phyloP scores from a whole-genome alignment of 345 rosid genomes.

The Rhizophora apiculata region DNA sequence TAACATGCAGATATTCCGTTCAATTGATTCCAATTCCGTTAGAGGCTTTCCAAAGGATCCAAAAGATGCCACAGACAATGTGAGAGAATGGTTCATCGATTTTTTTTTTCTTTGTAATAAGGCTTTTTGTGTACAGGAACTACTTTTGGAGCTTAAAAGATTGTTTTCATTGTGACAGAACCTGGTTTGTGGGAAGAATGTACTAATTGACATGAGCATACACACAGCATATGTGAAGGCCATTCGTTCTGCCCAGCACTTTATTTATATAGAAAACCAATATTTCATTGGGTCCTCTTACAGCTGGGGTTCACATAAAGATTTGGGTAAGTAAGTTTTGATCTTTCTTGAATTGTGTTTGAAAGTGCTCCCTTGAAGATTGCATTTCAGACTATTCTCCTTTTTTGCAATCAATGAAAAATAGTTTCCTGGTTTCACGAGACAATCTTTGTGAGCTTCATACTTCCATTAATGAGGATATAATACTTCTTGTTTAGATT shows the following conservation, averaged over 20 bases:
- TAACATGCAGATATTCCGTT: conserved; percentile 70
- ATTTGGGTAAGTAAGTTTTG: conserved; percentile 50
- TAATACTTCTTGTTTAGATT: no score
- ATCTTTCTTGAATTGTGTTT: background rate
- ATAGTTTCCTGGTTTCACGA: background rate
- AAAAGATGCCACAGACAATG: conserved; percentile 66
- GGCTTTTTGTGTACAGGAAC: background rate
- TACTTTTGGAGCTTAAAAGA: conserved; percentile 17
- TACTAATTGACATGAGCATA: conserved; percentile 98
- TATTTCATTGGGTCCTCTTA: conserved; percentile 92
- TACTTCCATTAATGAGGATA: no score
- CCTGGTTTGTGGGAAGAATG: conserved; percentile 85
- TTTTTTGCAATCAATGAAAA: background rate
- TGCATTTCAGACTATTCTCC: background rate
- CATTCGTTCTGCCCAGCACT: conserved; percentile 96
- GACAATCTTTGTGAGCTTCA: background rate
- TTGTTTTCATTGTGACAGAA: conserved; percentile 50
- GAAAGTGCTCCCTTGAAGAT: background rate
- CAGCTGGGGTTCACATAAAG: conserved; percentile 74
- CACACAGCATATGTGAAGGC: conserved; percentile 95
- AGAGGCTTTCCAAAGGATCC: conserved; percentile 91
- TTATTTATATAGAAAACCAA: conserved; percentile 91
- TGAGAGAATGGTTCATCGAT: conserved; percentile 19
- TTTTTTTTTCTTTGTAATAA: background rate
- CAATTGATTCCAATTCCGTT: conserved; percentile 90